Base-by-base conservation (phyloP, 2,329 filamentous ascomycete species). In the Cercospora citrullina region DNA sequence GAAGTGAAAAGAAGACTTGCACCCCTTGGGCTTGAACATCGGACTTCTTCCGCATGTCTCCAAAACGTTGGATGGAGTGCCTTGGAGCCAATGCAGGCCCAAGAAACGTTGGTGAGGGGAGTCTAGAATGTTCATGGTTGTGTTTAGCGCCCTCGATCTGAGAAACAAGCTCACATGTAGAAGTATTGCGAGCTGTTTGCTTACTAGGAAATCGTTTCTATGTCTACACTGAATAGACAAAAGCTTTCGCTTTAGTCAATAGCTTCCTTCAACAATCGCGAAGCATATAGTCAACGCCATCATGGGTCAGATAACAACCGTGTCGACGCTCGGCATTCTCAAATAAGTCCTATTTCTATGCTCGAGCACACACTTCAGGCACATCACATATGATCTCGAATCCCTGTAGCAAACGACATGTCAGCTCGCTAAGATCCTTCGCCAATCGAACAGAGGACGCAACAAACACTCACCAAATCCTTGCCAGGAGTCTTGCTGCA, bases 341-440 rank as follows among this genome's bases (percentile, higher is more conserved):
- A n/a, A 14, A 39, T 2, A 3, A 1, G 3, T 39, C 33, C 5
- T n/a, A 2, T n/a, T 4, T 5, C 33, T 39, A 63, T 18, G 30
- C 21, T 26, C 28, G 61, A 39, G 45, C 53, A 30, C 61, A 63
- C 3, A 63, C 45, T 9, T 39, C 42, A 21, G 61, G 61, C 26
- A 63, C 61, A 39, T 63, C 28, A 39, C 28, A 63, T 30, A 36
- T 53, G 28, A 63, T n/a, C 30, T 63, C 48, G 9, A 55, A 55
- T 1, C 45, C 61, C 61, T 63, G 6, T 6, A 63, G 18, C 61
- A 59, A 59, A n/a, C 48, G 10, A 26, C 18, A 53, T 42, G 28
- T 33, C n/a, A 31, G 31, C 31, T 30, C 30, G 18, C 7, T 9
- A 2, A 36, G 28, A n/a, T 23, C n/a, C 12, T 36, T 23, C 16